Evolutionary conservation across 1,284 basidiomycete species (phyloP), one percentile per base, ranked within the genome.

Genomic region (Psilocybe mexicana): DNA sequence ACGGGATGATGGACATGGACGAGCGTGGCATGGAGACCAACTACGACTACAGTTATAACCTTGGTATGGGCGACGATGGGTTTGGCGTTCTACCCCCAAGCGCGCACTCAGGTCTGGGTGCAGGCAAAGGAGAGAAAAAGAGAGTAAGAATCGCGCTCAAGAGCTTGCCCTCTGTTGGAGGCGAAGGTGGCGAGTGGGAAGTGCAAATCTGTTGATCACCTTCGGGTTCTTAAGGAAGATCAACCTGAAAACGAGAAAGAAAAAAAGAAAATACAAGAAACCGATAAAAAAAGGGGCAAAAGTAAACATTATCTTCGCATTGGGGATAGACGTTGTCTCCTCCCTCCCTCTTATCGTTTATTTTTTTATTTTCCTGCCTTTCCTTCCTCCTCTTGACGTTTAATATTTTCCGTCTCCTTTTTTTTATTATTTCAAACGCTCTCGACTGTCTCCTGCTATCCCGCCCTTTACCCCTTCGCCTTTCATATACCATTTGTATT

Each of bases 141-240:
- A 79, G 85, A 40, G 85, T 87, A 58, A 78, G 84, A 59, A 86
- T 87, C 54, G 83, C 86, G 24, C 72, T 88, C 58, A 87, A 83
- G 72, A 84, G 79, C 65, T 74, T 85, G 72, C 85, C 86, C 1
- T 76, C 76, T 25, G 71, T 79, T 35, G 84, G 83, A 47, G 79
- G 79, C 57, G 84, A 87, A 68, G 85, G 84, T 54, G 85, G 86
- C 58, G 86, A 87, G 73, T 87, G 86, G 87, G 86, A 88, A 72
- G 84, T 88, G 54, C 82, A 86, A 69, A 75, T 87, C 58, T 87
- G 85, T 70, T 87, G 73, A 61, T 18, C 18, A 18, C 18, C 18
- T 18, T 18, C 18, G 48, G 26, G 51, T 18, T 48, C 40, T 26
- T 1, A 18, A 7, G 28, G 10, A 18, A 11, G n/a, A 14, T 14